These are phyloP conservation scores for Raffaelea ambrosiae DNA, from an alignment of 2,329 filamentous ascomycete species.

Conservation along the genomic window DNA sequence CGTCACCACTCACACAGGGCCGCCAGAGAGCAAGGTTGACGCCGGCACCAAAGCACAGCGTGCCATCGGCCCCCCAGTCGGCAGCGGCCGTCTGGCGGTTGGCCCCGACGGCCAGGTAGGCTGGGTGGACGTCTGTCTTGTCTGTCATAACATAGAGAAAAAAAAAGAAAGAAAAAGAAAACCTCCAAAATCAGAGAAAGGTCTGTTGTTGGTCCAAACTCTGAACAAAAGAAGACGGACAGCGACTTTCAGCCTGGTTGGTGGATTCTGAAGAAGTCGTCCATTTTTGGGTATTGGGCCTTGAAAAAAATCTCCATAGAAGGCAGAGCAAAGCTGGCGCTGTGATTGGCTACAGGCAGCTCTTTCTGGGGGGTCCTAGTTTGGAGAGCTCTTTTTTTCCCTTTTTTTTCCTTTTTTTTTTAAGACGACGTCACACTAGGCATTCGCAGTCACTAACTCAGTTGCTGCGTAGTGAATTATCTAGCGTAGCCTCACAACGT, in stretches of 20 bases:
- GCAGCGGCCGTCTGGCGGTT: conserved; percentile 85
- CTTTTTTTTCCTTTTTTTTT: conserved; percentile 12
- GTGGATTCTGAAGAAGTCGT: too few species aligned
- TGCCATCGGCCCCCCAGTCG: conserved; percentile 69
- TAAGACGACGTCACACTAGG: too few species aligned
- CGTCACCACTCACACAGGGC: conserved; percentile 46
- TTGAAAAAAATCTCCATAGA: not conserved
- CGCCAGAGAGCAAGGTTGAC: conserved; percentile 85
- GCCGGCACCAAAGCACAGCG: conserved; percentile 84
- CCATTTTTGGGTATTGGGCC: too few species aligned
- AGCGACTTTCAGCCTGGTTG: too few species aligned
- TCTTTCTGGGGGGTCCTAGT: too few species aligned
- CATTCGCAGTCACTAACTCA: too few species aligned
- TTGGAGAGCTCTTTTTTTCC: conserved; percentile 1
- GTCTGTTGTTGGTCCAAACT: too few species aligned
- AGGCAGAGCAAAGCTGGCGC: conserved; percentile 2
- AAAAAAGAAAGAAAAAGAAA: not conserved
- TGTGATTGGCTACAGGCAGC: conserved; percentile 7
- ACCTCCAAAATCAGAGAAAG: not conserved
- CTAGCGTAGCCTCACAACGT: too few species aligned
- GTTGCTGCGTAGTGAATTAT: too few species aligned
- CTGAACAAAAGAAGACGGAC: too few species aligned
- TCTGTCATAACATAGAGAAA: not conserved
- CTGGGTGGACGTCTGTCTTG: conserved; percentile 20
- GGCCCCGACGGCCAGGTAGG: conserved; percentile 68